Evolutionary conservation across 2,329 filamentous ascomycete species (phyloP).

Genomic region (Fusarium tjaetaba): DNA sequence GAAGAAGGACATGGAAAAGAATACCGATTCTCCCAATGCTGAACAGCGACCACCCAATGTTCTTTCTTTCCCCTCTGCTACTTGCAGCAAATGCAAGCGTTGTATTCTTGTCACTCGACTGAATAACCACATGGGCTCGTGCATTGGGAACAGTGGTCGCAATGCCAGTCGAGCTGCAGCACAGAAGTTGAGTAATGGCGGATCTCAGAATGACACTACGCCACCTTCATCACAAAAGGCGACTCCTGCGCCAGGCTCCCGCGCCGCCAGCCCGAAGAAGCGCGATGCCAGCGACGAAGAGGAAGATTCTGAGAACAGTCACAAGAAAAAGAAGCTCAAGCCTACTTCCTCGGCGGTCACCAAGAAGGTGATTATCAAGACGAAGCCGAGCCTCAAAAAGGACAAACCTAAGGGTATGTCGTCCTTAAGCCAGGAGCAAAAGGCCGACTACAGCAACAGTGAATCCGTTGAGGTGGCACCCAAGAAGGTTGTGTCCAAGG

Average conservation of each 20-base stretch:
- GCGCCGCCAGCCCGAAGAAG: constrained; percentile 65
- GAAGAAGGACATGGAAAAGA: constrained; percentile 80
- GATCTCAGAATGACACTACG: constrained; percentile 64
- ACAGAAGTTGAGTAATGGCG: constrained; percentile 70
- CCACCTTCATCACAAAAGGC: constrained; percentile 71
- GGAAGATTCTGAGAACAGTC: constrained; percentile 60
- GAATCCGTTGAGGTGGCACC: constrained; percentile 47
- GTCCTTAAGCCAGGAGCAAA: constrained; percentile 61
- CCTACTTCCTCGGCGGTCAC: constrained; percentile 48
- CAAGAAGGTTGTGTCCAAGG: constrained; percentile 50
- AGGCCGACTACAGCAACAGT: constrained; percentile 45
- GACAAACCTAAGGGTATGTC: constrained; percentile 65
- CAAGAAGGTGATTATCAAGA: constrained; percentile 67
- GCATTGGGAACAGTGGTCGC: constrained; percentile 72
- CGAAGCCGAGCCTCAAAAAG: constrained; percentile 61
- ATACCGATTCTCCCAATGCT: constrained; percentile 58
- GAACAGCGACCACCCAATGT: constrained; percentile 69
- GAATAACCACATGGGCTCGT: constrained; percentile 75
- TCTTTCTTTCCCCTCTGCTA: constrained; percentile 71
- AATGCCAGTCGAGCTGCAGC: constrained; percentile 70
- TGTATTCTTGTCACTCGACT: constrained; percentile 72
- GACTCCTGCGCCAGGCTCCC: constrained; percentile 65
- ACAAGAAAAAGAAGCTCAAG: constrained; percentile 70
- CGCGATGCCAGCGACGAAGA: constrained; percentile 67
- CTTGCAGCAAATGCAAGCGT: constrained; percentile 74